Evolutionary conservation across 257 asterid species (phyloP), one percentile per base, ranked within the genome.

Genomic region (Eucommia ulmoides): DNA sequence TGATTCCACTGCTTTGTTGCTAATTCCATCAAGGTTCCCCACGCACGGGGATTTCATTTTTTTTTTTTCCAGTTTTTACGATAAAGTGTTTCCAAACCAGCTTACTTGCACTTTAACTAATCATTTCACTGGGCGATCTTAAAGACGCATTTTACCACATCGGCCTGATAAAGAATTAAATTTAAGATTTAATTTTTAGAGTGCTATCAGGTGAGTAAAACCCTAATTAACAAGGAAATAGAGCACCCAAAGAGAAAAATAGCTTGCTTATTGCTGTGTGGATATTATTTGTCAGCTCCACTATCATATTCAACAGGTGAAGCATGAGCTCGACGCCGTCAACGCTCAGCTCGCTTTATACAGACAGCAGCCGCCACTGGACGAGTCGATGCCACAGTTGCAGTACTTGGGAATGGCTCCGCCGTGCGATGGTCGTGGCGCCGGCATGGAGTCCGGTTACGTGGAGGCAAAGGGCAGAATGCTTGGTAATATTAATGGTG

Each of bases 271-370:
- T 4, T 94, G 97, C 1, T 87, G 97, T 41, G 20, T 70, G 0
- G 74, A 62, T 14, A 84, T 78, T 22, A 73, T 83, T 52, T 83
- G 74, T 5, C 74, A 71, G 15, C 74, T 80, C 12, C n/a, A 26
- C 9, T 61, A 42, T 45, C 80, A 78, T 47, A 73, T 80, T 23
- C 93, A 76, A 24, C 16, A 69, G 23, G 77, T 70, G 0, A 74
- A 78, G 44, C 91, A 87, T 6, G 88, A 83, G 55, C 91, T 83
- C 18, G 80, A 74, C 20, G 81, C 80, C 3, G 80, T 87, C 24
- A 48, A 74, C 18, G 69, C 80, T 1, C 97, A 87, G 41, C 74
- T 87, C 1, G 72, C 76, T 0, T 80, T 68, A 41, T 76, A 65
- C 35, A 33, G 76, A 19, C 94, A 73, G 16, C 82, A 73, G 2